Conservation (phyloP, 352 stramenopile genomes). For the Aphanomyces euteiches region DNA sequence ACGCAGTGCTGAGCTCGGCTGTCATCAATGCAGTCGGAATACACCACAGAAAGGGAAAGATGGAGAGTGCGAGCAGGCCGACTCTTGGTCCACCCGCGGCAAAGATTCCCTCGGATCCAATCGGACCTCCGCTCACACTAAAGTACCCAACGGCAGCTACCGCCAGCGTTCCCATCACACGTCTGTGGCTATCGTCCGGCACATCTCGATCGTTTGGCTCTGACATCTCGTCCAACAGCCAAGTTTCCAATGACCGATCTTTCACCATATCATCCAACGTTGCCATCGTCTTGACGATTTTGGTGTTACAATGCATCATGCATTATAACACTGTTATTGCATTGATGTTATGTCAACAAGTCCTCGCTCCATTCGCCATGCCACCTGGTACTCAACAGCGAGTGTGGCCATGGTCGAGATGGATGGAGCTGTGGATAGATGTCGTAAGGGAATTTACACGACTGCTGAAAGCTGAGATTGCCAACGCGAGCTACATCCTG, state of each 20-base stretch:
- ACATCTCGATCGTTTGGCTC: background rate
- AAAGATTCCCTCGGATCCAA: conserved; percentile 59
- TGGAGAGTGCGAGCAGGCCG: conserved; percentile 78
- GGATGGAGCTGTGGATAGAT: no score
- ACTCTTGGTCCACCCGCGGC: conserved; percentile 52
- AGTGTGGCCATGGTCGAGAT: no score
- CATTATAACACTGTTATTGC: no score
- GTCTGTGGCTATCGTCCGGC: conserved; percentile 1
- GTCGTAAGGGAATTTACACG: no score
- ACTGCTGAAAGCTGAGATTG: no score
- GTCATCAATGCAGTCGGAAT: conserved; percentile 90
- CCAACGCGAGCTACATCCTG: no score
- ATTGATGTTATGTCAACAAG: no score
- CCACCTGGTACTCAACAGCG: no score
- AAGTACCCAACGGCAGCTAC: conserved; percentile 60
- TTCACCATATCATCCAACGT: no score
- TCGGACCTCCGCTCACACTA: conserved; percentile 33
- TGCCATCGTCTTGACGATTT: no score
- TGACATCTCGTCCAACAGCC: background rate
- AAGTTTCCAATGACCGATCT: background rate
- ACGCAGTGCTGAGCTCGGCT: conserved; percentile 86
- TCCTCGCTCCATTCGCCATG: no score
- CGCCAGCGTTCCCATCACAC: conserved; percentile 54
- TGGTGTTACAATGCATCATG: no score
- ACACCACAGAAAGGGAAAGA: conserved; percentile 88